Conservation (phyloP, 129 eudicot species). For the Logfia minima region DNA sequence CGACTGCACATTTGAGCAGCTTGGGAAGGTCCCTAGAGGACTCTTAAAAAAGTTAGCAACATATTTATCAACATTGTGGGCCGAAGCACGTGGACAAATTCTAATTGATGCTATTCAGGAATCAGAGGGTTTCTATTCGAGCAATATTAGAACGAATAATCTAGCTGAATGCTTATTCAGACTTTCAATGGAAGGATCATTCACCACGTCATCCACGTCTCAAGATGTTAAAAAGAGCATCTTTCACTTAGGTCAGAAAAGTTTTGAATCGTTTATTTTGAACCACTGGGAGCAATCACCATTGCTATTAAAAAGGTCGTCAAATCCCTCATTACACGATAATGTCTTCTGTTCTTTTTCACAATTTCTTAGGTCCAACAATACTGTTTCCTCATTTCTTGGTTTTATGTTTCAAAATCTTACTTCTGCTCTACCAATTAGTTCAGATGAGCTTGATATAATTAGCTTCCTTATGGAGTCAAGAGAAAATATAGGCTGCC, state of each 20-base stretch:
- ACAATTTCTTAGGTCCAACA: conserved; percentile 38
- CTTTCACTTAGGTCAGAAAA: conserved; percentile 35
- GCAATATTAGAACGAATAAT: conserved; percentile 53
- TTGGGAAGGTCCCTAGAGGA: conserved; percentile 41
- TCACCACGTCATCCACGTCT: conserved; percentile 19
- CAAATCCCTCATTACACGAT: conserved; percentile 15
- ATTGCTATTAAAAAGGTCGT: conserved; percentile 43
- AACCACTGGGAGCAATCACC: conserved; percentile 80
- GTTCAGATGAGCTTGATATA: conserved; percentile 64
- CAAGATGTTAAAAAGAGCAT: conserved; percentile 45
- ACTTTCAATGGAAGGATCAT: conserved; percentile 46
- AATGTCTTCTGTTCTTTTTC: conserved; percentile 47
- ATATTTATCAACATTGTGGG: conserved; percentile 50
- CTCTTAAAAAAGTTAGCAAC: conserved; percentile 31
- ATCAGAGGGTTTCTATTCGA: conserved; percentile 25
- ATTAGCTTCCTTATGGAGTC: conserved; percentile 50
- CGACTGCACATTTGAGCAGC: conserved; percentile 56
- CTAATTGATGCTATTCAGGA: conserved; percentile 25
- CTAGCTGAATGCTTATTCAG: conserved; percentile 73
- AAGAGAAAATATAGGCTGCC: conserved; percentile 53
- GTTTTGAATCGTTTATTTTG: conserved; percentile 50
- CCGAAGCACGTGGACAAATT: conserved; percentile 40
- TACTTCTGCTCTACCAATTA: conserved; percentile 62
- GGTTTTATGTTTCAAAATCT: conserved; percentile 51
- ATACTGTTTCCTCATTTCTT: conserved; percentile 39